Base-by-base conservation (phyloP, 2,329 filamentous ascomycete species). In the Neoascochyta sp. region DNA sequence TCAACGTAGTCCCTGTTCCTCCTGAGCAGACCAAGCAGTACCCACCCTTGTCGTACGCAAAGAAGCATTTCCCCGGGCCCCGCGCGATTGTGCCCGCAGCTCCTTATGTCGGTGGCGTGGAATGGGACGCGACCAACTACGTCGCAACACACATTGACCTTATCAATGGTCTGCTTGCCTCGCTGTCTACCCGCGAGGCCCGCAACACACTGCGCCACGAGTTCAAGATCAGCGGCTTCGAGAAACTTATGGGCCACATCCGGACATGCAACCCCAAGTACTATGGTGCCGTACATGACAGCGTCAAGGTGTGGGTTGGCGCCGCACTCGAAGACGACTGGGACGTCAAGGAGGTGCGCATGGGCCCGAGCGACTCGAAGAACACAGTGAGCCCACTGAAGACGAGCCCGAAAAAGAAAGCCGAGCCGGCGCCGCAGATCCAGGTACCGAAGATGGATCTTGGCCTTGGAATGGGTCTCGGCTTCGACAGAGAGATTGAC, bases 81-180 rank as follows among this genome's bases (percentile, higher is more conserved):
- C 80, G 88, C 1, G 85, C 89, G 3, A 92, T 92, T 0, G 88
- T 96, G 1, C 87, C 90, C 15, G 90, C 92, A 10, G 90, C 90
- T 4, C 90, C 90, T 1, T 96, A 96, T 56, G 89, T 96, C 22
- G 92, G 92, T 27, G 90, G 92, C 31, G 92, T 96, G 7, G 92
- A 98, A 64, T 96, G 92, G 92, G 92, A 96, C 58, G 92, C 92
- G 3, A 96, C 92, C 7, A 95, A 95, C 63, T 96, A 96, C 60
- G 73, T 96, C 8, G 87, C 90, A 11, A 86, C 85, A 0, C 90
- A 98, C 54, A 74, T 98, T 7, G 92, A 96, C 54, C 79, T 98
- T 8, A 67, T 96, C 50, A 98, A 96, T 54, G 90, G 87, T 16
- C 78, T 96, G 34, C 68, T 96, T 34, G 86, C 90, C 1, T 90